Percentiles rank a stretch among this genome's conserved stretches.
phyloP scores from a whole-genome alignment of 2,329 filamentous ascomycete genomes.

The Aspergillus quadrilineatus region DNA sequence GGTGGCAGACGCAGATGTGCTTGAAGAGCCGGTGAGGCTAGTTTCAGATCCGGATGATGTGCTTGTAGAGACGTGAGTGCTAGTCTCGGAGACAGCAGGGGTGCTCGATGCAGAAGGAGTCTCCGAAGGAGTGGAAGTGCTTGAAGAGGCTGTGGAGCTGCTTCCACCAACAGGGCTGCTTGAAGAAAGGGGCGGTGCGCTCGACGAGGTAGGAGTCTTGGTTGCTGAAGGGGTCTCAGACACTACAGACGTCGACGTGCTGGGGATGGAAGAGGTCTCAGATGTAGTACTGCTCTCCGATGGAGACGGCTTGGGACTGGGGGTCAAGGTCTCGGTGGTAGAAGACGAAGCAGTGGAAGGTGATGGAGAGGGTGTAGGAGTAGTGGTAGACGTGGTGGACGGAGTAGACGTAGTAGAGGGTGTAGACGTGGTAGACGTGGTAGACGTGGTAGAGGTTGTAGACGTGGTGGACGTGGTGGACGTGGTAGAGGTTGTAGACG shows the following conservation, averaged over 20 bases:
- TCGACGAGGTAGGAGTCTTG: neutral
- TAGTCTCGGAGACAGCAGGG: constrained; percentile 1
- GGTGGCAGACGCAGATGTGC: neutral
- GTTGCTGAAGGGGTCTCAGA: neutral
- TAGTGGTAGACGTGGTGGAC: neutral
- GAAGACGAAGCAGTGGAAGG: neutral
- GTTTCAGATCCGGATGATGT: constrained; percentile 3
- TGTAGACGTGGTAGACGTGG: neutral
- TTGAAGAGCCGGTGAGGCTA: constrained; percentile 8
- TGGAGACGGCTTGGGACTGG: neutral
- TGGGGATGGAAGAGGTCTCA: neutral
- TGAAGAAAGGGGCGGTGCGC: neutral
- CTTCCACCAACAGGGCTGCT: constrained; percentile 2
- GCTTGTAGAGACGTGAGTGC: constrained; percentile 2
- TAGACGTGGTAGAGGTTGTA: constrained; percentile 3
- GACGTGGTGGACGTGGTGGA: constrained; percentile 11
- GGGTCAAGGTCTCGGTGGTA: neutral
- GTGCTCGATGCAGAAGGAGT: constrained; percentile 6
- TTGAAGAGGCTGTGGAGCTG: neutral
- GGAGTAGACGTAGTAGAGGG: constrained; percentile 2
- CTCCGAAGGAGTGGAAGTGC: neutral
- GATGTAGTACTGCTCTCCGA: neutral
- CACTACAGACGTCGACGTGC: neutral
- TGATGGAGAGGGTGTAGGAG: neutral
- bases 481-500: constrained; percentile 2